Evolutionary conservation across 129 eudicot species (phyloP).

Genomic region (Lonicera japonica): DNA sequence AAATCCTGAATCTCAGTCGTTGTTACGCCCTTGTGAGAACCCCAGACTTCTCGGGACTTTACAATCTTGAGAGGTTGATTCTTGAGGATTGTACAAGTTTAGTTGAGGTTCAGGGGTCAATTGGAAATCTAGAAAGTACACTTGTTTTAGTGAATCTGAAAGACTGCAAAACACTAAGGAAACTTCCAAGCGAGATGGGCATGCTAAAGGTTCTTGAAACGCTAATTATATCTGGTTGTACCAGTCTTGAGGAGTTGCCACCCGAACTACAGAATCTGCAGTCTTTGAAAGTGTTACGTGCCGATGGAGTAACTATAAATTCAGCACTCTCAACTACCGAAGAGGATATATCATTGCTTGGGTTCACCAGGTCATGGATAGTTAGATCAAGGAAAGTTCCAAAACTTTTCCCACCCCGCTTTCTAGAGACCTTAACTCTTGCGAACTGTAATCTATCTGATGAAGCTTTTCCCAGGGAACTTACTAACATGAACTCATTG

Average conservation of each 20-base stretch:
- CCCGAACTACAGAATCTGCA: background rate
- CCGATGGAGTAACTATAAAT: background rate
- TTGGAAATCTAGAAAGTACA: no score
- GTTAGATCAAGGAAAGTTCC: background rate
- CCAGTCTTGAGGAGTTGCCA: conserved; percentile 1
- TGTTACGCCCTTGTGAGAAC: background rate
- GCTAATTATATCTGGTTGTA: conserved; percentile 7
- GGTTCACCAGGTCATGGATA: background rate
- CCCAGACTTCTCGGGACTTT: background rate
- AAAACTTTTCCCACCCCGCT: background rate
- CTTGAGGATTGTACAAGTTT: conserved; percentile 1
- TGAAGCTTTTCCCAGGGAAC: background rate
- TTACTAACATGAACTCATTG: background rate
- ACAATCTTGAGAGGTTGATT: background rate
- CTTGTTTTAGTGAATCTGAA: no score
- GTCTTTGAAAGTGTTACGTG: background rate
- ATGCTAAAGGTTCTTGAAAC: conserved; percentile 2
- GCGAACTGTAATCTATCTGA: background rate
- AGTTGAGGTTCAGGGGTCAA: background rate
- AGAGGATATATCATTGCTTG: background rate
- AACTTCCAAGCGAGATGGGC: no score
- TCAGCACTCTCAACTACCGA: background rate
- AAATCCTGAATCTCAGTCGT: background rate
- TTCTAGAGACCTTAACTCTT: background rate
- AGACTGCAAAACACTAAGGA: no score